phyloP scores from a whole-genome alignment of 1,284 basidiomycete genomes.

The Schizophyllum amplum region DNA sequence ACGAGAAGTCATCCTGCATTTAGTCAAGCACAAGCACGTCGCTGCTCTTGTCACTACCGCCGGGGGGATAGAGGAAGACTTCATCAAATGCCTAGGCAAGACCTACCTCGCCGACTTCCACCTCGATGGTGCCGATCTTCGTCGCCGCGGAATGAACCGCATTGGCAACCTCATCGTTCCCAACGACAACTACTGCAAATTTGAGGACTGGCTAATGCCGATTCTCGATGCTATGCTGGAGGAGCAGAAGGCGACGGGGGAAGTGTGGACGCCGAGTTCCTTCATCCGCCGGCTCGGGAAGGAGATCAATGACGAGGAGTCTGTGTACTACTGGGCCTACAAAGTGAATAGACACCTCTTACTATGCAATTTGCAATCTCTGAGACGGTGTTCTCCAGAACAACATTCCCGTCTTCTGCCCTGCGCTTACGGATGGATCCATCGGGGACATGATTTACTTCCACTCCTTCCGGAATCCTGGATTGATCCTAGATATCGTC shows the following conservation, averaged over 20 bases:
- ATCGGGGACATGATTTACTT: constrained; percentile 99
- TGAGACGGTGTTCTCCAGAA: constrained; percentile 53
- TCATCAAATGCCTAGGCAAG: constrained; percentile 96
- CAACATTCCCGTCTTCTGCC: constrained; percentile 97
- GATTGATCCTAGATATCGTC: constrained; percentile 89
- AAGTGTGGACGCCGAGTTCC: constrained; percentile 89
- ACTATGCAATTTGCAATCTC: constrained; percentile 11
- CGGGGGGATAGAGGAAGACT: constrained; percentile 97
- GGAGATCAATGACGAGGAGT: constrained; percentile 95
- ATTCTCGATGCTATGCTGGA: constrained; percentile 88
- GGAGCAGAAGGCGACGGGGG: constrained; percentile 74
- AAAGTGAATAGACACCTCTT: constrained; percentile 59
- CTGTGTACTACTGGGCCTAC: constrained; percentile 98
- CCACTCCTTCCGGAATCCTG: constrained; percentile 90
- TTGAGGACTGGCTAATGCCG: constrained; percentile 97
- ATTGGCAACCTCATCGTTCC: constrained; percentile 98
- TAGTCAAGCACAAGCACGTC: constrained; percentile 92
- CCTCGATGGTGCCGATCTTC: constrained; percentile 83
- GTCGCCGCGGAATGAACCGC: constrained; percentile 88
- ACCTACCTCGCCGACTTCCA: constrained; percentile 95
- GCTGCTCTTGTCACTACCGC: constrained; percentile 93
- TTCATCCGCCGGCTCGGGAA: constrained; percentile 90
- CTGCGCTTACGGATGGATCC: constrained; percentile 95
- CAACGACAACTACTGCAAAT: constrained; percentile 99
- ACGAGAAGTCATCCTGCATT: constrained; percentile 86